Percentiles rank a stretch among this genome's conserved stretches.
Evolutionary conservation across 768 basidiomycete genomes (phyloP).

Genomic region (Daedaleopsis sinensis): DNA sequence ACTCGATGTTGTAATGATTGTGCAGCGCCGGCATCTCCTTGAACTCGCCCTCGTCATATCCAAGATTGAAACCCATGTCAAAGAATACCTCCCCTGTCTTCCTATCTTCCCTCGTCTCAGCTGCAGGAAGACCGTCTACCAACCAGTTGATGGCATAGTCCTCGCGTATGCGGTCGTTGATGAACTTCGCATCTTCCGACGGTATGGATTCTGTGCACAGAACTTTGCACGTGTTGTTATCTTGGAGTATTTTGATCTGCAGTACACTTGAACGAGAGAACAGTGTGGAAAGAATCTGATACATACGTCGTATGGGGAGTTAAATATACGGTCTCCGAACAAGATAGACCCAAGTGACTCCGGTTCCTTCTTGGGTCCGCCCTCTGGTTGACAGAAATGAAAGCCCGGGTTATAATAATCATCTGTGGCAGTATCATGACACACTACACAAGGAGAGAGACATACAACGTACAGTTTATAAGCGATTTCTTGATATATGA

Average conservation of each 20-base stretch:
- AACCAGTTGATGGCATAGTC: constrained; percentile 96
- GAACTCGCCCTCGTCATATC: constrained; percentile 61
- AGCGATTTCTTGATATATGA: constrained; percentile 75
- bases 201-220: constrained; percentile 70
- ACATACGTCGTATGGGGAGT: constrained; percentile 84
- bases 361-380: constrained; percentile 72
- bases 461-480: constrained; percentile 69
- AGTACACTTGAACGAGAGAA: constrained; percentile 1
- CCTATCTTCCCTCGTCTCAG: constrained; percentile 86
- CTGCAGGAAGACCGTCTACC: constrained; percentile 90
- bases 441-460: not conserved
- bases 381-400: constrained; percentile 82
- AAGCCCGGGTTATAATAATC: constrained; percentile 92
- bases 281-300: not conserved
- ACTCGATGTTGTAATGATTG: constrained; percentile 90
- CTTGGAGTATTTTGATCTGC: constrained; percentile 81
- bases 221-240: constrained; percentile 72
- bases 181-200: constrained; percentile 78
- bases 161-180: constrained; percentile 89
- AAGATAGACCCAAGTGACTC: constrained; percentile 91
- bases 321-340: constrained; percentile 96
- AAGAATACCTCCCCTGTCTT: constrained; percentile 86
- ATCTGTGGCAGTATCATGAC: constrained; percentile 46
- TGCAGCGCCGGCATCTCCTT: constrained; percentile 72
- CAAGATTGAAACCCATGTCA: constrained; percentile 95